Evolutionary conservation across 1,139 yeast genomes (phyloP), one percentile per base, ranked within the genome.

Genomic region (Pichia sp.): DNA sequence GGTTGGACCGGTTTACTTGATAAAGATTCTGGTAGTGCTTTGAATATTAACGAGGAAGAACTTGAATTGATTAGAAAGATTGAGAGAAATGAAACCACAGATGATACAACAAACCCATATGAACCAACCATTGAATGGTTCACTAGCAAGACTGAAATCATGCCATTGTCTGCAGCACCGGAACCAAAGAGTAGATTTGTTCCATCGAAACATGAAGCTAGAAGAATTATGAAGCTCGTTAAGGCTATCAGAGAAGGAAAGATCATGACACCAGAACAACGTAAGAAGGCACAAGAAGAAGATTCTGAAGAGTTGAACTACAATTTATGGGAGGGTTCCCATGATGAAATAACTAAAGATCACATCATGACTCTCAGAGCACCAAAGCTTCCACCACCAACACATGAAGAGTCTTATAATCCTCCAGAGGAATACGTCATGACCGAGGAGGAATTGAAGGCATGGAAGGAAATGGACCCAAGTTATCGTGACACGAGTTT

Each of bases 1-100:
- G 98, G 98, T 25, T 91, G 97, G 97, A 93, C 98, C 10, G 99
- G 99, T 31, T 68, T 93, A 46, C 64, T 91, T 41, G 97, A 91
- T 60, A 85, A 86, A 55, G 73, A 79, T 50, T 86, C 97, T 9
- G 99, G 98, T 45, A 63, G 78, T n/a, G 71, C 86, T 33, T 72
- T 91, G 62, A 87, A 91, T 51, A 67, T 91, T 45, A 76, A 87
- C n/a, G 72, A 72, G 40, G 96, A 91, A 55, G 98, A 91, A 62
- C 69, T 88, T 51, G 96, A 88, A 47, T 70, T 93, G 46, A 85
- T 91, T 53, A 72, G 80, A 48, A 86, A 86, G 57, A 78, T 91
- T 51, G 95, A 87, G 62, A 73, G 70, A 45, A 86, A 91, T 51
- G 88, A 86, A 62, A 77, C 76, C 48, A 84, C 95, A 6, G 93